phyloP scores from a whole-genome alignment of 345 rosid genomes.

The Triadica sebifera region DNA sequence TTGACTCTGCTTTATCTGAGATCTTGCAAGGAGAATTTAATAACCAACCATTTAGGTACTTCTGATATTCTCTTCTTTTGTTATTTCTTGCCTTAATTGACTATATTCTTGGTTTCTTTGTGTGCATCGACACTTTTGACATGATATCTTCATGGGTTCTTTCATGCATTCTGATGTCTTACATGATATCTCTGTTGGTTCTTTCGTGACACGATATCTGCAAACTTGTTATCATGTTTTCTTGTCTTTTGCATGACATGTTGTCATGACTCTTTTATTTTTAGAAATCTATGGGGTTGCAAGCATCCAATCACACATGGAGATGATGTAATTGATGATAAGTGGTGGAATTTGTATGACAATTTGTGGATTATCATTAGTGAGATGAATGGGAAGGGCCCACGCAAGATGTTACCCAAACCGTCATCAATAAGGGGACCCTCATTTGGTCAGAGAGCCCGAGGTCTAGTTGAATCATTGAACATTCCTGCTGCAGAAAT shows the following conservation, averaged over 20 bases:
- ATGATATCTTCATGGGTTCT: not conserved
- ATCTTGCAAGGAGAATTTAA: constrained; percentile 55
- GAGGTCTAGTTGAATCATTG: constrained; percentile 89
- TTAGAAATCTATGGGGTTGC: constrained; percentile 44
- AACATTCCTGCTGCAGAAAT: constrained; percentile 98
- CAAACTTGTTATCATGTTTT: not conserved
- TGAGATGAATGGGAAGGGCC: constrained; percentile 83
- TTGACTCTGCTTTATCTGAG: constrained; percentile 49
- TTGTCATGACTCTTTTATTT: constrained; percentile 17
- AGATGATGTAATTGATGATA: constrained; percentile 47
- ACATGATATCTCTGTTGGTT: not conserved
- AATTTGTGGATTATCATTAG: constrained; percentile 76
- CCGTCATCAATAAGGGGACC: constrained; percentile 55
- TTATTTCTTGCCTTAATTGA: constrained; percentile 6
- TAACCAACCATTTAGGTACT: constrained; percentile 62
- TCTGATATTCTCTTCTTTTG: constrained; percentile 2
- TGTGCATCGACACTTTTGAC: constrained; percentile 4
- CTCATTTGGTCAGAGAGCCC: constrained; percentile 92
- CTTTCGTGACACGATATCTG: not conserved
- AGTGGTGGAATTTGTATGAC: constrained; percentile 89
- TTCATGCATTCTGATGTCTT: not conserved
- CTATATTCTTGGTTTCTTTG: not conserved
- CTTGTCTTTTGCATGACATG: not conserved
- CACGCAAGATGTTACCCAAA: constrained; percentile 59
- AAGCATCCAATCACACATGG: constrained; percentile 39